A percentile compares a stretch with the other conserved stretches of the same genome.
Evolutionary conservation across 805 yeast species (phyloP).

Genomic region (Suhomyces emberorum): DNA sequence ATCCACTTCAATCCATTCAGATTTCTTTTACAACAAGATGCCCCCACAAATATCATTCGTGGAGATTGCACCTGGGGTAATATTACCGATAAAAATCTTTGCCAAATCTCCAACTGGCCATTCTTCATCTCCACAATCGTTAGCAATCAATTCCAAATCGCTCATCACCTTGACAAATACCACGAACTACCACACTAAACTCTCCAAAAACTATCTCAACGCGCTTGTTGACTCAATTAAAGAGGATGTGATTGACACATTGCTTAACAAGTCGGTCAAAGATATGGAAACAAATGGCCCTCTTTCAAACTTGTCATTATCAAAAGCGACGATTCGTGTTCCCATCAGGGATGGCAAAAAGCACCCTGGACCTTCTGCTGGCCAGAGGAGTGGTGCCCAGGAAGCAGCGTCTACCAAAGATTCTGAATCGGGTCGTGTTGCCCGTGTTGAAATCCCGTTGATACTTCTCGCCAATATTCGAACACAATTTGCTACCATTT

Average conservation of each 20-base stretch:
- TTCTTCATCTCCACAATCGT: constrained; percentile 2
- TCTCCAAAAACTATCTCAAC: constrained; percentile 12
- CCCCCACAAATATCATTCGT: constrained; percentile 15
- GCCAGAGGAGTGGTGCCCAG: neutral
- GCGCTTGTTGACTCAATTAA: constrained; percentile 7
- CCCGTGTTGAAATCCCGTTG: constrained; percentile 4
- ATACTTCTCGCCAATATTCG: constrained; percentile 4
- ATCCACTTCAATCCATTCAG: too few species aligned
- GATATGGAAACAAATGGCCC: constrained; percentile 2
- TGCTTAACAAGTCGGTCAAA: constrained; percentile 8
- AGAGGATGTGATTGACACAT: constrained; percentile 3
- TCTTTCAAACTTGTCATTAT: neutral
- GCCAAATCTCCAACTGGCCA: constrained; percentile 5
- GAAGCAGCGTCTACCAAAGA: neutral
- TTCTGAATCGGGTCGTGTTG: neutral
- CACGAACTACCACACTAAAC: constrained; percentile 12
- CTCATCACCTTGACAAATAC: constrained; percentile 12
- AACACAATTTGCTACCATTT: constrained; percentile 1
- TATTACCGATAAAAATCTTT: constrained; percentile 13
- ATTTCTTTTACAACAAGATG: too few species aligned
- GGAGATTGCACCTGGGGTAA: constrained; percentile 2
- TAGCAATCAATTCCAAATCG: constrained; percentile 14
- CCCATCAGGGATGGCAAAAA: neutral
- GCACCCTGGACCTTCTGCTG: neutral
- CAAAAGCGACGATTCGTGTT: neutral